Base-by-base conservation (phyloP, 202 grass and related monocot genomes). In the Eragrostis tef region DNA sequence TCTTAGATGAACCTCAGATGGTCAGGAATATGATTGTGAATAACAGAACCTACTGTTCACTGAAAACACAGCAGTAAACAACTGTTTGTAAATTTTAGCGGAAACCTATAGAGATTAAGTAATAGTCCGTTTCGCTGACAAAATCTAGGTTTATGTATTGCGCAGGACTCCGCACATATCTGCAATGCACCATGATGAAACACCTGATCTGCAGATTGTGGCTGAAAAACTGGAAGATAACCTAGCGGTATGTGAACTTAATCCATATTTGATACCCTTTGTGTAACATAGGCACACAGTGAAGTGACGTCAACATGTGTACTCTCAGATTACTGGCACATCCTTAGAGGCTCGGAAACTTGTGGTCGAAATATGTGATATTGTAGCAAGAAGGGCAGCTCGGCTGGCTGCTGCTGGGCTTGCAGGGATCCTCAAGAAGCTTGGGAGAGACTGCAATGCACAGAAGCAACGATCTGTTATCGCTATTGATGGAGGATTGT, bases 181-280 rank as follows among this genome's bases (percentile, higher is more conserved):
- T 70, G 79, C 81, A 19, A 98, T 98, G 81, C 90, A 98, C 76
- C 88, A 91, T 71, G 94, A 94, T n/a, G 69, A 88, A 68, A 93
- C 94, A n/a, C 59, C 92, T 34, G 72, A 93, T 81, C 81, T 98
- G 73, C 82, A 79, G 74, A 79, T 88, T 9, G 94, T 94, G 3
- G 88, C 51, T 36, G 69, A 81, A 64, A 91, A 91, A 67, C 59
- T 98, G 29, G 77, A 98, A 70, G 83, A 91, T 45, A 91, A 56
- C 12, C 63, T 98, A 53, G 84, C 46, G 72, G 92, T 93, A 89
- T 24, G 21, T 16, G 24, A 39, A 16, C 36, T 46, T 42, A 26
- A 1, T 43, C 1, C 0, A 39, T 31, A 12, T 56, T 0, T 19
- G 63, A 10, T 57, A 13, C 17, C 2, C 17, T 5, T 10, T 25